Percentiles rank a stretch among this genome's conserved stretches.
Evolutionary conservation across 2,329 filamentous ascomycete species (phyloP).

Genomic region (Fusarium equiseti): DNA sequence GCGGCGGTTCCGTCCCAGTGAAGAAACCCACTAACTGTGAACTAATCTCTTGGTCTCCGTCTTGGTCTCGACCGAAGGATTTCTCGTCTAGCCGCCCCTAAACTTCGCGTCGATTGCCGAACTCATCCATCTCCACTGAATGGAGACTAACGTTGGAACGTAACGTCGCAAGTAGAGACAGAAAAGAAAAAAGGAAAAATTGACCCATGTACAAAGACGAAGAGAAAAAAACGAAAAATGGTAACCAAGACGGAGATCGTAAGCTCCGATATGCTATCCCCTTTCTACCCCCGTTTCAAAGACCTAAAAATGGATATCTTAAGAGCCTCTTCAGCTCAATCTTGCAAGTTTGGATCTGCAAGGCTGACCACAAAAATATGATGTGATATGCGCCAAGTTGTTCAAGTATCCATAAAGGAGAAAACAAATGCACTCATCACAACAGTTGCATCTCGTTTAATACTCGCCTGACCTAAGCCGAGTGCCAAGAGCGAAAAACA

Average conservation of each 20-base stretch:
- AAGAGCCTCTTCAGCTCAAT: background rate
- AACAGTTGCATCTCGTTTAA: conserved; percentile 1
- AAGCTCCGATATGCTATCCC: conserved; percentile 14
- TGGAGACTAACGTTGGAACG: background rate
- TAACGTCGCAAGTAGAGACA: background rate
- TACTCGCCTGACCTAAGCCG: conserved; percentile 20
- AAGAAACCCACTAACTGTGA: conserved; percentile 10
- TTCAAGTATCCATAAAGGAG: background rate
- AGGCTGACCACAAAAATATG: background rate
- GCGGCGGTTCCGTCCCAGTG: background rate
- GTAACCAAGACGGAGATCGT: background rate
- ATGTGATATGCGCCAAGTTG: conserved; percentile 8
- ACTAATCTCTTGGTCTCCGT: background rate
- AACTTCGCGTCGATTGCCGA: conserved; percentile 29
- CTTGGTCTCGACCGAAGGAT: conserved; percentile 6
- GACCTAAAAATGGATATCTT: conserved; percentile 4
- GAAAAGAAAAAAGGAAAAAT: background rate
- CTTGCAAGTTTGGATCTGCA: conserved; percentile 4
- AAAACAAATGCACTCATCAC: background rate
- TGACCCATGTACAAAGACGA: background rate
- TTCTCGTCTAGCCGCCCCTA: background rate
- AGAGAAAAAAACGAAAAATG: background rate
- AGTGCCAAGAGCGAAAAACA: conserved; percentile 6
- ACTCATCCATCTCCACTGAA: conserved; percentile 4
- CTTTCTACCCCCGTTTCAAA: conserved; percentile 4